Conservation (phyloP, 345 rosid genomes). For the Odontarrhena argentea region DNA sequence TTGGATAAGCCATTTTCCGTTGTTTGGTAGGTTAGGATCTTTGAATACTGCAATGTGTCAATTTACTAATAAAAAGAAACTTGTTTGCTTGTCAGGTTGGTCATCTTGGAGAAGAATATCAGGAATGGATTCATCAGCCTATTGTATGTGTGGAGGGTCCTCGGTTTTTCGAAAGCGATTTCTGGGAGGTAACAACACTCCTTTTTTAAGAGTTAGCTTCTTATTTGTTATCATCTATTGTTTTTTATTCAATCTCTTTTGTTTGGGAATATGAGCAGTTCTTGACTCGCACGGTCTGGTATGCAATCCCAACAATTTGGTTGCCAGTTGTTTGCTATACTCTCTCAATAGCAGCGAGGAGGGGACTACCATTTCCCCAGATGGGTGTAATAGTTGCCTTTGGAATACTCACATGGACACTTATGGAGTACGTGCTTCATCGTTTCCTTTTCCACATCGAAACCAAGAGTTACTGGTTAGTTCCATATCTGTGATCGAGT, state of each 20-base stretch:
- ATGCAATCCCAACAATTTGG: constrained; percentile 95
- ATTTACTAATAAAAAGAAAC: neutral
- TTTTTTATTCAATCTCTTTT: neutral
- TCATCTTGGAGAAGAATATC: constrained; percentile 91
- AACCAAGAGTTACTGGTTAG: constrained; percentile 87
- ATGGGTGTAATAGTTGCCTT: constrained; percentile 53
- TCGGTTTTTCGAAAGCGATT: constrained; percentile 81
- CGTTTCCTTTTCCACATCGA: constrained; percentile 95
- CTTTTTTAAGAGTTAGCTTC: neutral
- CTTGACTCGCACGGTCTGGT: constrained; percentile 93
- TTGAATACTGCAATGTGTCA: too few relatives aligned
- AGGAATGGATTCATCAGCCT: constrained; percentile 99
- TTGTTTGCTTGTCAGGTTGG: constrained; percentile 66
- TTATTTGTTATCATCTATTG: neutral
- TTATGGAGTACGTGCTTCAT: constrained; percentile 85
- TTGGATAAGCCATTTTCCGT: too few relatives aligned
- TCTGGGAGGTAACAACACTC: constrained; percentile 71
- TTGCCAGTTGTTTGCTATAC: constrained; percentile 74
- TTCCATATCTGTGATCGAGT: neutral
- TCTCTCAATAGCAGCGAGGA: constrained; percentile 57
- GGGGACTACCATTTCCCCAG: constrained; percentile 66
- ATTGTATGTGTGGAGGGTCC: constrained; percentile 91
- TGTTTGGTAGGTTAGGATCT: neutral
- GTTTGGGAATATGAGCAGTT: constrained; percentile 50
- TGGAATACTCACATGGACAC: constrained; percentile 85